Base-by-base conservation (phyloP, 208 protist species). In the Porcisia deanei region DNA sequence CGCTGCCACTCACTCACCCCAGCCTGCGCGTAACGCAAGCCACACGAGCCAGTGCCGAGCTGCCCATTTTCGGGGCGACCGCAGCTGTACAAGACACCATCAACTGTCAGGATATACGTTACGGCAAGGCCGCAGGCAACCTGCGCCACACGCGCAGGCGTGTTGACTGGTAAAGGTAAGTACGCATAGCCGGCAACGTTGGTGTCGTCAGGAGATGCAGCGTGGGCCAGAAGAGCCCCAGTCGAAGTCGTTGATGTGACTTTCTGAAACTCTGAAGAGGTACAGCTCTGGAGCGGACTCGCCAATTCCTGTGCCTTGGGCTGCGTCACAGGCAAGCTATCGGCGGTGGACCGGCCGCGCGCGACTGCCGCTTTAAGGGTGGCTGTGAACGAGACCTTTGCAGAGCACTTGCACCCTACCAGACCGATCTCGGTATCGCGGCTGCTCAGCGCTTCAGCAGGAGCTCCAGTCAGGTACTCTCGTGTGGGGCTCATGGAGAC, bases 1-100 rank as follows among this genome's bases (percentile, higher is more conserved):
- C 58, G 54, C 54, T 87, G 71, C 53, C 91, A 82, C 20, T 60
- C 30, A 16, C 39, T 59, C 14, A 73, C 77, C 1, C 78, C 79
- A 25, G 66, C 63, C 25, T 81, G 53, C 25, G 53, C 14, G 74
- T 79, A 82, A 39, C 66, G 71, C 43, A 70, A 7, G 20, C 66
- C 30, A 45, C 73, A 73, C 20, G 79, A 55, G 8, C 78, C 85
- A 66, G 85, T 80, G 9, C 89, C 89, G 30, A 91, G 81, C 71
- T 94, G 89, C 8, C 89, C 87, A 41, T 73, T 80, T 16, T 94
- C 81, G 41, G 82, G 74, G 39, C 76, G 82, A 25, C 90, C 92
- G 86, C 92, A 96, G 65, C 92, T 89, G 77, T 81, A 95, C 14
- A 96, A 75, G 20, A 83, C 80, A 10, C 86, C 87, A 73, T 83